Base-by-base conservation (phyloP, 192 early-diverging fungal genomes). In the Dissophora ornata region DNA sequence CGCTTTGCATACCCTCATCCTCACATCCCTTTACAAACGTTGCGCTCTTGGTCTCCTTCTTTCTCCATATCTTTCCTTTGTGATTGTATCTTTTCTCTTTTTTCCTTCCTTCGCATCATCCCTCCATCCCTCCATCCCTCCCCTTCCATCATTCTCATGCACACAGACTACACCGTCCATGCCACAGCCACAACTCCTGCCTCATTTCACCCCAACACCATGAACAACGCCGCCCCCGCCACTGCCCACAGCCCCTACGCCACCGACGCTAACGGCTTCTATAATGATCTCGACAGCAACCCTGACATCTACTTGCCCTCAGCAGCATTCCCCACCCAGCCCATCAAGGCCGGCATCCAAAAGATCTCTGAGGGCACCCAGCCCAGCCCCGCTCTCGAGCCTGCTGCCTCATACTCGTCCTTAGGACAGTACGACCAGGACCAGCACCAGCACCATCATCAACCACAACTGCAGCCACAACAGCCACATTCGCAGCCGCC, bases 341-440 rank as follows among this genome's bases (percentile, higher is more conserved):
- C 25, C 19, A 41, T 26, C 45, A 62, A 62, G 46, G 19, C 26
- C 1, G 33, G 47, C 33, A 7, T 67, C 16, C 52, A 56, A n/a
- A 42, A 30, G 19, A 19, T 48, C 53, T 66, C 63, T 66, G 63
- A 66, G 40, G 52, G 63, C 53, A 66, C 63, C 4, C 64, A 67
- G 44, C 55, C 64, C 22, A 61, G 18, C 21, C 45, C 40, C 26
- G 16, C 57, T 6, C 22, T 34, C 32, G 21, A 47, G 15, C 25
- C 19, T 19, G 4, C 44, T 59, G 42, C 24, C 19, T 28, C 55
- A 36, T 6, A 4, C 55, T 36, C 40, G 15, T 12, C 56, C 38
- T 6, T n/a, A n/a, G 8, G 18, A 4, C 44, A 45, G 18, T 16
- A 9, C 44, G 12, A 18, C 44, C 53, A 38, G n/a, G 33, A 21